phyloP scores from a whole-genome alignment of 2,329 filamentous ascomycete genomes.

The Epichloe amarillans region DNA sequence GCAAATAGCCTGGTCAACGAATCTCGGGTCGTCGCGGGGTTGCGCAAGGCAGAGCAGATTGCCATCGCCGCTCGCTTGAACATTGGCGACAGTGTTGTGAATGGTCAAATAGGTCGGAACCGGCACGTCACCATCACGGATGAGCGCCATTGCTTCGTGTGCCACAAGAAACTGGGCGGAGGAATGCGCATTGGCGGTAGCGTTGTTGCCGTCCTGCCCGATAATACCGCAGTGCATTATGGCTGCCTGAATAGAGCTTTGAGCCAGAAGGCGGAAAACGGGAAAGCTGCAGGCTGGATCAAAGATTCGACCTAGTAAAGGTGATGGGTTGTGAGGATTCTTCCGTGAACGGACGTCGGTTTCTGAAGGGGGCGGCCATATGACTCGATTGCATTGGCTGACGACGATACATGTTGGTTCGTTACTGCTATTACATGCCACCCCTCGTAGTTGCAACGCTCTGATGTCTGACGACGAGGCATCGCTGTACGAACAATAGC shows the following conservation, averaged over 20 bases:
- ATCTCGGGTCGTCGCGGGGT: conserved; percentile 59
- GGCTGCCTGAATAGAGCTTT: conserved; percentile 52
- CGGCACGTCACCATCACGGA: conserved; percentile 70
- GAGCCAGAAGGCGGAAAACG: conserved; percentile 21
- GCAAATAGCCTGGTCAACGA: conserved; percentile 75
- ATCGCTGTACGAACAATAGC: not conserved
- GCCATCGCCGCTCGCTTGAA: conserved; percentile 59
- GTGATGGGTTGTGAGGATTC: not conserved
- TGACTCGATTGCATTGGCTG: not conserved
- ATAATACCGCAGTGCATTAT: conserved; percentile 71
- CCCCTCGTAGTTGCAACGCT: not conserved
- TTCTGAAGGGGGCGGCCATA: not conserved
- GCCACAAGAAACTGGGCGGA: conserved; percentile 82
- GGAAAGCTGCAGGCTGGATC: conserved; percentile 23
- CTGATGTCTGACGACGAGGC: not conserved
- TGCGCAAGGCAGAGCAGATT: conserved; percentile 71
- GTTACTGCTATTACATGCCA: conserved; percentile 15
- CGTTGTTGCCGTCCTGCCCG: conserved; percentile 79
- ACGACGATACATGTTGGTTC: conserved; percentile 1
- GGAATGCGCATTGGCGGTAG: conserved; percentile 76
- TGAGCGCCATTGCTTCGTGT: conserved; percentile 81
- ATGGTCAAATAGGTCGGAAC: conserved; percentile 39
- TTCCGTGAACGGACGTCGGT: not conserved
- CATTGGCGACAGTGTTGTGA: conserved; percentile 52
- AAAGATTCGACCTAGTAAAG: conserved; percentile 17